phyloP scores from a whole-genome alignment of 2,329 filamentous ascomycete species.

The Pseudopyrenochaeta lycopersici region DNA sequence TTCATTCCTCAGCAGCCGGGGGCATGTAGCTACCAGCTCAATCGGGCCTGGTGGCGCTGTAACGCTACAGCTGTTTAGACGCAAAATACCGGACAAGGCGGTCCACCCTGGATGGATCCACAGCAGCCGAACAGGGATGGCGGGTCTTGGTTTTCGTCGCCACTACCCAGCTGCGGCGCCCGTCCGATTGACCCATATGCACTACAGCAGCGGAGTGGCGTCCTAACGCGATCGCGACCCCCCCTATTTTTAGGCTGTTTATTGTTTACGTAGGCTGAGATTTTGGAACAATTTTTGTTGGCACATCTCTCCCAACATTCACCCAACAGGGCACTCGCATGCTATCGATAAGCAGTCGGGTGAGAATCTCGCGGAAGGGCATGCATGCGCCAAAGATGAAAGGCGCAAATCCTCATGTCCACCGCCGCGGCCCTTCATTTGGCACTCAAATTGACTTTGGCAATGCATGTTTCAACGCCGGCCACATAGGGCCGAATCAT shows the following conservation, averaged over 20 bases:
- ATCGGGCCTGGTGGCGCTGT: slow-evolving; percentile 19
- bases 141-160: slow-evolving; percentile 25
- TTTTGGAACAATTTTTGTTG: background rate
- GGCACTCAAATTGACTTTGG: slow-evolving; percentile 3
- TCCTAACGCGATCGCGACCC: slow-evolving; percentile 8
- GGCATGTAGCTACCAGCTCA: slow-evolving; percentile 13
- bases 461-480: slow-evolving; percentile 2
- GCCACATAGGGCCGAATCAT: slow-evolving; percentile 10
- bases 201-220: slow-evolving; percentile 24
- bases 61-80: slow-evolving; percentile 10
- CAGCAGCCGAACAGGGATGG: slow-evolving; percentile 24
- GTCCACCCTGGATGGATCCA: slow-evolving; percentile 1
- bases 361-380: background rate
- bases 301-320: background rate
- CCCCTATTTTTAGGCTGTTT: slow-evolving; percentile 32
- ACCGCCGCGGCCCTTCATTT: slow-evolving; percentile 3
- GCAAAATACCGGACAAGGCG: background rate
- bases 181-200: slow-evolving; percentile 27
- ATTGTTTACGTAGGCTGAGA: slow-evolving; percentile 17
- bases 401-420: slow-evolving; percentile 6
- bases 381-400: background rate
- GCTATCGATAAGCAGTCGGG: background rate
- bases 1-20: slow-evolving; percentile 30
- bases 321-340: background rate
- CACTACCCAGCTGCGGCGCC: slow-evolving; percentile 22